Base-by-base conservation (phyloP, 2,329 filamentous ascomycete species). In the Fusarium sp. region DNA sequence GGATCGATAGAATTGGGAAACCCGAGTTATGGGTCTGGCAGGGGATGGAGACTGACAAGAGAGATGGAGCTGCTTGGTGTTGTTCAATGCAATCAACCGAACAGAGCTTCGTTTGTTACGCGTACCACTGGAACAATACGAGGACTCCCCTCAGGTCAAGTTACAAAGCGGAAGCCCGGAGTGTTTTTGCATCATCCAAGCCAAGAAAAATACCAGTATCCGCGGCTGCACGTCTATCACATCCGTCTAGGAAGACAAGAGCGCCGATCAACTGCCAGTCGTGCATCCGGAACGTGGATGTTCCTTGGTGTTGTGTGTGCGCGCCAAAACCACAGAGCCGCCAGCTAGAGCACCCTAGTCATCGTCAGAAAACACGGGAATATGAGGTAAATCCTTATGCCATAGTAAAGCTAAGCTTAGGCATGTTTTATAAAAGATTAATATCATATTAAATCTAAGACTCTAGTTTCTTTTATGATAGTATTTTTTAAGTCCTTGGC, bases 201-300 rank as follows among this genome's bases (percentile, higher is more conserved):
- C 34, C 46, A n/a, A 57, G 7, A 46, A 62, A 34, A 27, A 52
- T 34, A 48, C 60, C 28, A 55, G 52, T 44, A 60, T 66, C 65
- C 48, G 61, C 57, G 44, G 46, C 65, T 66, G 68, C 50, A 71
- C 57, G 48, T 43, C 36, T 16, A 18, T 60, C 54, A 40, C 28
- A 58, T 50, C 53, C 41, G 43, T 57, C 43, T 28, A 51, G 66
- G 68, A 7, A 71, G 63, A 23, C 28, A 51, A 37, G 57, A 37
- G 13, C n/a, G 68, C 39, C 43, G 68, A 71, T 71, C 68, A 72
- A 69, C 65, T 71, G 68, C 68, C 68, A 71, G 47, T 27, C 52
- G 23, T 71, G 68, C 64, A 71, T 65, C 18, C 40, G 13, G 52
- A 60, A 34, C 64, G 48, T 62, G 12, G 51, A 50, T 40, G 40